Conservation (phyloP, 2,329 filamentous ascomycete species). For the Thermomyces lanuginosus region DNA sequence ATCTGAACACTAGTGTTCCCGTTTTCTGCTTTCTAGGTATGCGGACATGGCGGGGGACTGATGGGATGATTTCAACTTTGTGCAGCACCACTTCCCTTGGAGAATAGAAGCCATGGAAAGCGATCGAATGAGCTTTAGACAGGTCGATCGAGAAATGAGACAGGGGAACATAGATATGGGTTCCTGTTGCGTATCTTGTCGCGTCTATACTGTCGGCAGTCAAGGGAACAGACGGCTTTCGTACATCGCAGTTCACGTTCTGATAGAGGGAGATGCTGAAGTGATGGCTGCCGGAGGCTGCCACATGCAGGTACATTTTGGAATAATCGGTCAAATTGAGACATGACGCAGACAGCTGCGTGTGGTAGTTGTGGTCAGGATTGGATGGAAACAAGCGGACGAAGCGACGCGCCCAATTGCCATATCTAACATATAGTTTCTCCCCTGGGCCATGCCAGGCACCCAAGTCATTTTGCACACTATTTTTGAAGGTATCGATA, state of each 20-base stretch:
- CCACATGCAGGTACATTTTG: constrained; percentile 47
- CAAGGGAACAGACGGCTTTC: constrained; percentile 44
- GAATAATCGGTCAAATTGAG: constrained; percentile 39
- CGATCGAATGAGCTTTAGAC: constrained; percentile 40
- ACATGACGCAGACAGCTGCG: constrained; percentile 40
- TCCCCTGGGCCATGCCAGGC: constrained; percentile 54
- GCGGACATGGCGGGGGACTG: constrained; percentile 34
- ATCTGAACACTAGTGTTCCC: constrained; percentile 45
- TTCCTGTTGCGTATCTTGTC: constrained; percentile 37
- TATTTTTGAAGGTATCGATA: constrained; percentile 44
- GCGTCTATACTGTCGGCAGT: constrained; percentile 54
- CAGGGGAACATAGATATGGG: constrained; percentile 50
- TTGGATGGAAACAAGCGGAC: constrained; percentile 43
- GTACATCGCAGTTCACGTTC: constrained; percentile 42
- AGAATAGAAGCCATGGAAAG: constrained; percentile 49
- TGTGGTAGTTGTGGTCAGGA: constrained; percentile 46
- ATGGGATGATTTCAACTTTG: constrained; percentile 44
- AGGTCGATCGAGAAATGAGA: constrained; percentile 49
- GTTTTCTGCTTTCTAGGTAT: constrained; percentile 46
- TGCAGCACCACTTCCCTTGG: constrained; percentile 35
- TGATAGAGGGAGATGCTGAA: constrained; percentile 52
- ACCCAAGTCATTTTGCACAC: constrained; percentile 41
- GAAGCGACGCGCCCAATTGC: constrained; percentile 30
- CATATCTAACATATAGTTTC: constrained; percentile 32
- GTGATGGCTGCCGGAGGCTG: constrained; percentile 44